A percentile compares a stretch with the other conserved stretches of the same genome.
phyloP scores from a whole-genome alignment of 2,329 filamentous ascomycete genomes.

The Arthroderma uncinatum region DNA sequence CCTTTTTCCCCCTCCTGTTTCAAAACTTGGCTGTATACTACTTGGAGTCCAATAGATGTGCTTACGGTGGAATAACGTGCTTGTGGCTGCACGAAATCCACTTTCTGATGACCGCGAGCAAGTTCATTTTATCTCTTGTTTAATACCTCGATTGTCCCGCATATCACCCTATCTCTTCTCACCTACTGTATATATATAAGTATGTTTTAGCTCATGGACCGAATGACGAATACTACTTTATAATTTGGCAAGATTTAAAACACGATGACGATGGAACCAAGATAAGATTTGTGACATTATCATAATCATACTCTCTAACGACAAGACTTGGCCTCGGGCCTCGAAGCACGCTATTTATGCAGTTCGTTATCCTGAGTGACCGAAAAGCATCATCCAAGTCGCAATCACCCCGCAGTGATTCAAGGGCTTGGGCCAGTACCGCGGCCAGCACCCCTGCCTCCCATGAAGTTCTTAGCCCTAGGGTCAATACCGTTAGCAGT shows the following conservation, averaged over 20 bases:
- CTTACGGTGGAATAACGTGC: conserved; percentile 2
- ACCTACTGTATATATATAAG: conserved; percentile 10
- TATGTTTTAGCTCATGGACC: neutral
- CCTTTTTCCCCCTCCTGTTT: conserved; percentile 1
- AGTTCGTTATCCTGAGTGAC: neutral
- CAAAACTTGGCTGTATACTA: conserved; percentile 13
- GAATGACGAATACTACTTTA: conserved; percentile 1
- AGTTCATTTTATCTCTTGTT: conserved; percentile 4
- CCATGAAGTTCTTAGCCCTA: conserved; percentile 60
- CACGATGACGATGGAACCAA: neutral
- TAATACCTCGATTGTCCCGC: neutral
- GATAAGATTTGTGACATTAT: neutral
- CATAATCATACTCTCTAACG: neutral
- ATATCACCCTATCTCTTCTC: conserved; percentile 11
- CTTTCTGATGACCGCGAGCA: conserved; percentile 7
- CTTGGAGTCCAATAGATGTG: conserved; percentile 10
- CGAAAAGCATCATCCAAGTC: neutral
- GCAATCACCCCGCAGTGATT: conserved; percentile 1
- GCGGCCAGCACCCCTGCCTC: conserved; percentile 38
- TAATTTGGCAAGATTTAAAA: neutral
- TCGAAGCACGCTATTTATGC: neutral
- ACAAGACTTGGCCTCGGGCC: neutral
- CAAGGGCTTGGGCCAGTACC: conserved; percentile 24
- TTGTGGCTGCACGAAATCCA: neutral
- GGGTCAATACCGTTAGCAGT: conserved; percentile 11